Evolutionary conservation across 306 rosid genomes (phyloP), one percentile per base, ranked within the genome.

Genomic region (Gillenia trifoliata): DNA sequence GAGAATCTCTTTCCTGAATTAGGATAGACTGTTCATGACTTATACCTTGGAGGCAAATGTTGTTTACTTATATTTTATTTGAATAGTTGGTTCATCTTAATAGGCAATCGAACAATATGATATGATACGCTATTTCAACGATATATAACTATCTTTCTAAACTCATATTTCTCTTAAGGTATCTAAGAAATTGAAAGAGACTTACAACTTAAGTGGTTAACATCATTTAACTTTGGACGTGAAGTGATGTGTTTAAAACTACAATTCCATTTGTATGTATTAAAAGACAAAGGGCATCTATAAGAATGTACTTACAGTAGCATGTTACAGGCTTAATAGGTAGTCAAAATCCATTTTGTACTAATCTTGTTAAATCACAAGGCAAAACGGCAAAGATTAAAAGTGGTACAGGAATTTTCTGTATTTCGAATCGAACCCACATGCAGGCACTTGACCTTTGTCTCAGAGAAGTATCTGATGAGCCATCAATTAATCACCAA

Each of bases 361-460:
- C 25, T 22, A 56, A 12, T 23, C 60, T 57, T 72, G 36, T 72
- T 54, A 31, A 50, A 26, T 28, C 36, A 11, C 25, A 72, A 28
- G 20, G 57, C 56, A 60, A 40, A 72, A 72, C 3, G 68, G 57
- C 29, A 11, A 45, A 30, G 68, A 72, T 72, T 41, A 19, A 60
- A 72, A 33, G 40, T 40, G 34, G 54, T 15, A 12, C 54, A 8
- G 54, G n/a, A 41, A 66, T 11, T 38, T 23, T 66, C 70, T 65
- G 30, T 3, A 54, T n/a, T 36, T 38, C 52, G 31, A 22, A 66
- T 26, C 16, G 11, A 25, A 38, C 19, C 66, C 76, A 57, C 76
- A 59, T 17, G 29, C n/a, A 17, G 13, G 26, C 49, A 72, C 67
- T 57, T 25, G 64, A 19, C 1, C 40, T 43, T 57, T 43, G 50